Evolutionary conservation across 345 rosid genomes (phyloP).

Genomic region (Gossypium herbaceum): DNA sequence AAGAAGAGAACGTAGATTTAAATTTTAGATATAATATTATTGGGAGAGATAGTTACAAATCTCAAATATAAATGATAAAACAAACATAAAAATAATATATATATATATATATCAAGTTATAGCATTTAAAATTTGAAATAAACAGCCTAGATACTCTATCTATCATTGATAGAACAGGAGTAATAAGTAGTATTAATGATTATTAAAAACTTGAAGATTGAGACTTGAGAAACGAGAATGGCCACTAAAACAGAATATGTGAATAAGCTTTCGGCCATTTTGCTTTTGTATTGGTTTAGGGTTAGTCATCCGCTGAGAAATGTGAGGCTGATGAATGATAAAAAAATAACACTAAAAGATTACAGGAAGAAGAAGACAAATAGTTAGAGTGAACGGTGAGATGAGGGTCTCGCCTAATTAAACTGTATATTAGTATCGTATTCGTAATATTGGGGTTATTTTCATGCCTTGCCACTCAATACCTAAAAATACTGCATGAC

Average conservation of each 20-base stretch:
- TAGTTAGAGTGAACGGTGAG: neutral
- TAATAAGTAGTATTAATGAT: neutral
- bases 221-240: neutral
- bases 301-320: neutral
- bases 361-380: neutral
- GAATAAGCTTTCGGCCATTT: neutral
- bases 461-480: neutral
- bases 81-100: neutral
- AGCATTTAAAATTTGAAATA: neutral
- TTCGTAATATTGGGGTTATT: neutral
- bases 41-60: fast-evolving
- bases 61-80: too few species aligned
- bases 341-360: neutral
- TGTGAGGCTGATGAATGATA: neutral
- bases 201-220: neutral
- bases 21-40: too few species aligned
- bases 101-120: too few species aligned
- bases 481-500: neutral
- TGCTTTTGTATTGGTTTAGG: neutral
- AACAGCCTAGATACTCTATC: neutral
- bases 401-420: neutral
- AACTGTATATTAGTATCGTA: neutral
- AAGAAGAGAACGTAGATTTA: too few species aligned
- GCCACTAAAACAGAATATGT: neutral
- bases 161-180: neutral